Percentiles rank a stretch among this genome's conserved stretches.
Evolutionary conservation across 2,329 filamentous ascomycete species (phyloP).

Genomic region (Xylaria digitata): DNA sequence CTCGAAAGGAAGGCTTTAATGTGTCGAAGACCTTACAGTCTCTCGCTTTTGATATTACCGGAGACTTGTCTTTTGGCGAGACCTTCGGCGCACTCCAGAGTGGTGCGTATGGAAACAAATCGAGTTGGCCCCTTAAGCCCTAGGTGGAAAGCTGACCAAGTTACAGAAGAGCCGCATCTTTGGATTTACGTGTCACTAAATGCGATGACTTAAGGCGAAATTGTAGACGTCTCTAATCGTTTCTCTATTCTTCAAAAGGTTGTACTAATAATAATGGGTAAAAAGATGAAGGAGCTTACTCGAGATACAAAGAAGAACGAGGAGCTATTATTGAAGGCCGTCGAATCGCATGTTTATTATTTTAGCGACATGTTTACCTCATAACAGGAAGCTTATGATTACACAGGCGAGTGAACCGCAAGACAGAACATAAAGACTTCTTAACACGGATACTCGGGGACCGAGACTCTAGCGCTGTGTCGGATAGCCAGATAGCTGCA

Average conservation of each 20-base stretch:
- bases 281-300: not conserved
- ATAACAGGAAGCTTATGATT: no score
- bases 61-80: not conserved
- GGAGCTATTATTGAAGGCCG: not conserved
- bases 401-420: not conserved
- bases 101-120: not conserved
- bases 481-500: not conserved
- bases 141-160: no score
- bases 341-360: not conserved
- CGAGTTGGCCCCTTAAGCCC: no score
- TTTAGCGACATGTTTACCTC: no score
- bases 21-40: not conserved
- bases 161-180: not conserved
- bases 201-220: not conserved
- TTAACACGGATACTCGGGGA: not conserved
- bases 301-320: constrained; percentile 6
- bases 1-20: not conserved
- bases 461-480: not conserved
- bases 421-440: not conserved
- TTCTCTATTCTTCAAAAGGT: not conserved
- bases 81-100: not conserved
- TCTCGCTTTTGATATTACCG: not conserved
- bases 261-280: not conserved
- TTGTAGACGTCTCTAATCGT: not conserved
- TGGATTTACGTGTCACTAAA: not conserved